Percentiles rank a stretch among this genome's conserved stretches.
phyloP scores from a whole-genome alignment of 805 yeast species.

The Pichia kluyveri region DNA sequence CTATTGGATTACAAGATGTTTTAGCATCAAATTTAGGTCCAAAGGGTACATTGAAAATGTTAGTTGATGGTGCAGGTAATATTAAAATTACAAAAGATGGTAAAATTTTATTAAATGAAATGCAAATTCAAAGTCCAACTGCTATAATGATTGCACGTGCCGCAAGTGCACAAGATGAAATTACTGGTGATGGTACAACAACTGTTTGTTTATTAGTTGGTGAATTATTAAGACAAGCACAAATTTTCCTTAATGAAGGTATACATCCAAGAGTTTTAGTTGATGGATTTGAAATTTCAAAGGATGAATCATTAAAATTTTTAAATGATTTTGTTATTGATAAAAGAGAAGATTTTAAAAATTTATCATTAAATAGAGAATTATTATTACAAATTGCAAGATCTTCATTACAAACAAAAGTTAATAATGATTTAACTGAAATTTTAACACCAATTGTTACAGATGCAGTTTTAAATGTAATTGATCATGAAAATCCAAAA shows the following conservation, averaged over 20 bases:
- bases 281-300: slow-evolving; percentile 90
- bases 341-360: slow-evolving; percentile 15
- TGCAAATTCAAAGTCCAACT: slow-evolving; percentile 93
- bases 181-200: slow-evolving; percentile 99
- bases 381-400: slow-evolving; percentile 86
- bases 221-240: slow-evolving; percentile 89
- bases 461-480: slow-evolving; percentile 84
- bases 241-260: slow-evolving; percentile 85
- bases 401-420: slow-evolving; percentile 82
- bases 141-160: slow-evolving; percentile 93
- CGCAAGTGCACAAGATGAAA: slow-evolving; percentile 97
- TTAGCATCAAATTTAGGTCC: slow-evolving; percentile 91
- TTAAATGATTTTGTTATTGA: slow-evolving; percentile 57
- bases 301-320: slow-evolving; percentile 62
- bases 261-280: slow-evolving; percentile 91
- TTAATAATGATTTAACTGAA: slow-evolving; percentile 64
- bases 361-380: slow-evolving; percentile 56
- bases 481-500: slow-evolving; percentile 29
- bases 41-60: slow-evolving; percentile 90
- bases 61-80: slow-evolving; percentile 94
- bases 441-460: slow-evolving; percentile 90
- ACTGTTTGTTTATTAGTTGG: slow-evolving; percentile 93
- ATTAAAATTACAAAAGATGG: slow-evolving; percentile 97
- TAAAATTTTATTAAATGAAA: slow-evolving; percentile 82
- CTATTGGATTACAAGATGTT: slow-evolving; percentile 93